Evolutionary conservation across 176 grass and related monocot species (phyloP), one percentile per base, ranked within the genome.

Genomic region (Pontederia paniculata): DNA sequence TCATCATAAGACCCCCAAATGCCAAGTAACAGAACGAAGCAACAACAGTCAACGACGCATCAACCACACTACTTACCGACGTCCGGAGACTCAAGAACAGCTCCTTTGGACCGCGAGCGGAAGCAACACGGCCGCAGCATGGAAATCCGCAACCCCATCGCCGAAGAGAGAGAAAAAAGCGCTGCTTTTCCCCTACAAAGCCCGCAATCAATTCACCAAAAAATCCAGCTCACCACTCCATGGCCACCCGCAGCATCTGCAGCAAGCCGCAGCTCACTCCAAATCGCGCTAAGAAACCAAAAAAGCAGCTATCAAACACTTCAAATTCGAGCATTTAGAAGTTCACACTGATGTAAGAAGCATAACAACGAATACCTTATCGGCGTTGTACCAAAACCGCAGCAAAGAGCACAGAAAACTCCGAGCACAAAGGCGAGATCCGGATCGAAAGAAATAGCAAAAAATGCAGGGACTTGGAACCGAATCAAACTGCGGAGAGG

Each of bases 121-220:
- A 62, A 89, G 68, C 90, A 89, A 52, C 88, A 88, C 60, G 45
- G 31, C 28, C 54, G 63, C 20, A 16, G 67, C 83, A 70, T 89
- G 54, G 90, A 96, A 21, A 86, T 52, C 16, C 85, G 53, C 58
- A 54, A 66, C 37, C 90, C 90, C 90, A 96, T 96, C 78, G 54
- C 70, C 66, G 5, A 5, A 31, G 25, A 31, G 25, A 31, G 19
- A 67, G 16, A 23, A 12, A 13, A 21, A 20, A 21, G 19, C 3
- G 9, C 52, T 23, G 18, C 15, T 46, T 42, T 42, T 15, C 42
- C 19, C 6, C 28, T 23, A 31, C 0, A 50, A 16, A 18, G 9
- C 67, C 7, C 55, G 52, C n/a, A 83, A 58, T 51, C 9, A 55
- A 23, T 47, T 48, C 50, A 0, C 31, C 22, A 45, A 54, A 31